A percentile compares a stretch with the other conserved stretches of the same genome.
Conservation (phyloP, 2,329 filamentous ascomycete species). For the Lojkania enalia region DNA sequence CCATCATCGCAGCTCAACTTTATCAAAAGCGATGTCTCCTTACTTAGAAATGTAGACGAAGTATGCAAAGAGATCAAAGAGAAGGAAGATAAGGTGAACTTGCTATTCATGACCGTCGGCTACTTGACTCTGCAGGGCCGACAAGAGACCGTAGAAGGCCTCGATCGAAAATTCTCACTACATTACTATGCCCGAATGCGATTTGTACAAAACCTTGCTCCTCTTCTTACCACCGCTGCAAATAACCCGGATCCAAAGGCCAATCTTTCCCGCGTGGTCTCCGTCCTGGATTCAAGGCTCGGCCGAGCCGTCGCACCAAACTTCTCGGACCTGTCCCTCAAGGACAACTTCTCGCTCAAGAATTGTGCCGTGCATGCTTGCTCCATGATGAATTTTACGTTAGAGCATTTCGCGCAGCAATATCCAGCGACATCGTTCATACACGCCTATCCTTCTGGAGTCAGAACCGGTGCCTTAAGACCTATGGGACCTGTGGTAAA, state of each 20-base stretch:
- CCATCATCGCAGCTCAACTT: constrained; percentile 43
- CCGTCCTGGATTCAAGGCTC: constrained; percentile 31
- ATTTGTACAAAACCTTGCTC: constrained; percentile 45
- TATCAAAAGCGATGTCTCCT: constrained; percentile 48
- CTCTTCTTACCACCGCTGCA: constrained; percentile 34
- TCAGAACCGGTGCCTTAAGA: constrained; percentile 25
- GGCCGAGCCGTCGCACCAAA: constrained; percentile 19
- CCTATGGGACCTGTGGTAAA: constrained; percentile 14
- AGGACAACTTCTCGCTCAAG: constrained; percentile 27
- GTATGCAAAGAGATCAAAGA: constrained; percentile 53
- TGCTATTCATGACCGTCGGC: constrained; percentile 59
- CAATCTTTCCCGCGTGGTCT: constrained; percentile 33
- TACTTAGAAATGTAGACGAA: constrained; percentile 48
- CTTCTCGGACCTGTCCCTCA: constrained; percentile 32
- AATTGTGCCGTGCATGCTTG: constrained; percentile 28
- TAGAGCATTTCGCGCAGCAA: constrained; percentile 29
- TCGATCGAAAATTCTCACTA: constrained; percentile 38
- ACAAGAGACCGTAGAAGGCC: constrained; percentile 41
- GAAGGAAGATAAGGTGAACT: constrained; percentile 58
- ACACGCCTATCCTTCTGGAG: constrained; percentile 32
- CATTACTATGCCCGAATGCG: constrained; percentile 45
- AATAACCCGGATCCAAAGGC: constrained; percentile 13
- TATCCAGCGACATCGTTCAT: constrained; percentile 29
- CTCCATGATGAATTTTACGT: constrained; percentile 31
- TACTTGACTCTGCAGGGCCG: constrained; percentile 50